Base-by-base conservation (phyloP, 345 rosid species). In the Linum usitatissimum region DNA sequence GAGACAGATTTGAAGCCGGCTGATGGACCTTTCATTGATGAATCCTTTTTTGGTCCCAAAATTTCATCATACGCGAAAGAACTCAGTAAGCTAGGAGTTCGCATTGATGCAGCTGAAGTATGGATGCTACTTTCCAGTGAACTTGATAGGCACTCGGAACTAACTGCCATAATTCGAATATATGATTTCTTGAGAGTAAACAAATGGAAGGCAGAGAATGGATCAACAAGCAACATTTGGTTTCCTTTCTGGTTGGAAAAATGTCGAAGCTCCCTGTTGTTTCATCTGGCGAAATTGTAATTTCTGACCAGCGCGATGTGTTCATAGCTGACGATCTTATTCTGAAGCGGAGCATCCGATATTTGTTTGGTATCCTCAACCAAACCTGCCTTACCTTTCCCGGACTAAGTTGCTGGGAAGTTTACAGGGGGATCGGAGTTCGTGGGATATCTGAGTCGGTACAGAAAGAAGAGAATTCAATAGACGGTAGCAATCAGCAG, bases 11-110 rank as follows among this genome's bases (percentile, higher is more conserved):
- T 90, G 71, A 66, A 74, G 69, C 77, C 3, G 20, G 39, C 71
- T 14, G 91, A 90, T 69, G 97, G 97, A 6, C 94, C 91, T 8
- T 85, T 90, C 79, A 78, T 86, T 57, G 88, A 85, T 23, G 87
- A 84, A 60, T 71, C 31, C 23, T 83, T 74, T 68, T 86, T 84
- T 67, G 84, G 91, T 57, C 57, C 72, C 6, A 49, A 59, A 18
- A 61, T 83, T 6, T 62, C 39, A 6, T 18, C 42, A 0, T 84
- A 57, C 70, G 67, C 9, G 39, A 30, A 64, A 17, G 91, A 85
- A 84, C 83, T 84, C 3, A 57, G 59, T 5, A 58, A 62, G 4
- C 65, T 86, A 8, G 86, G 94, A 60, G 91, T 86, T 49, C 57
- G 8, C 49, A 66, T 77, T 42, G 81, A 77, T 53, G 59, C 8